Conservation (phyloP, 2,329 filamentous ascomycete genomes). For the Magnaporthiopsis incrustans region DNA sequence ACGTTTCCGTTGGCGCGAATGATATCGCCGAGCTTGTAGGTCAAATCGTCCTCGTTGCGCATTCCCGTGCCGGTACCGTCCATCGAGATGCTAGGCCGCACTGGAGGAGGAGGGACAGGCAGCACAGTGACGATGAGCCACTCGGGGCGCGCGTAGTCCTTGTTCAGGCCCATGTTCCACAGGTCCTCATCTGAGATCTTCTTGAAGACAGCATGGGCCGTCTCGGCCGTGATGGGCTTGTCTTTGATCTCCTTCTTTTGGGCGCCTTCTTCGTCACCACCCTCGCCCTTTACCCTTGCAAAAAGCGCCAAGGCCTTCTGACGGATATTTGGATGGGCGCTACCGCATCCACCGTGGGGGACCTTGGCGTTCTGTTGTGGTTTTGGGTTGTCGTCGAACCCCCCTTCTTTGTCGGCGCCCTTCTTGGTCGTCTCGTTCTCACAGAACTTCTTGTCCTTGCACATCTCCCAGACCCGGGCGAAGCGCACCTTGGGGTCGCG, state of each 20-base stretch:
- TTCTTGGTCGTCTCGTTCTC: slow-evolving; percentile 66
- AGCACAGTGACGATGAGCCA: slow-evolving; percentile 98
- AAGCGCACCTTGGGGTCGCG: slow-evolving; percentile 94
- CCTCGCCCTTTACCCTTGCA: slow-evolving; percentile 55
- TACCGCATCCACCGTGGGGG: slow-evolving; percentile 84
- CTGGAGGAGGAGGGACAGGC: slow-evolving; percentile 89
- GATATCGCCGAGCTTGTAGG: slow-evolving; percentile 97
- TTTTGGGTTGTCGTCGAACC: background rate
- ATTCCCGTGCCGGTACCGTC: slow-evolving; percentile 88
- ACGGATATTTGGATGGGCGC: slow-evolving; percentile 78
- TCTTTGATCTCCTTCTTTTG: slow-evolving; percentile 62
- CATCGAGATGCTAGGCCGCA: slow-evolving; percentile 94
- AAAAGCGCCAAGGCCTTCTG: slow-evolving; percentile 79
- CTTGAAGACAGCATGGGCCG: slow-evolving; percentile 79
- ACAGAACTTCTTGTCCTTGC: slow-evolving; percentile 80
- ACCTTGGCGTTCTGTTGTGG: background rate
- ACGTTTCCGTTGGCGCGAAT: slow-evolving; percentile 96
- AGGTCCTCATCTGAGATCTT: slow-evolving; percentile 77
- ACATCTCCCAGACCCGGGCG: slow-evolving; percentile 83
- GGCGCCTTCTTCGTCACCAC: slow-evolving; percentile 66
- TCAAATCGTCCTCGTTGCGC: slow-evolving; percentile 97
- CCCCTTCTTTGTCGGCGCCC: slow-evolving; percentile 42
- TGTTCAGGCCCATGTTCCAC: slow-evolving; percentile 80
- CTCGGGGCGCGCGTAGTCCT: slow-evolving; percentile 90
- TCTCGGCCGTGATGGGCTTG: slow-evolving; percentile 70